phyloP scores from a whole-genome alignment of 2,329 filamentous ascomycete species.

The Neonectria sp. region DNA sequence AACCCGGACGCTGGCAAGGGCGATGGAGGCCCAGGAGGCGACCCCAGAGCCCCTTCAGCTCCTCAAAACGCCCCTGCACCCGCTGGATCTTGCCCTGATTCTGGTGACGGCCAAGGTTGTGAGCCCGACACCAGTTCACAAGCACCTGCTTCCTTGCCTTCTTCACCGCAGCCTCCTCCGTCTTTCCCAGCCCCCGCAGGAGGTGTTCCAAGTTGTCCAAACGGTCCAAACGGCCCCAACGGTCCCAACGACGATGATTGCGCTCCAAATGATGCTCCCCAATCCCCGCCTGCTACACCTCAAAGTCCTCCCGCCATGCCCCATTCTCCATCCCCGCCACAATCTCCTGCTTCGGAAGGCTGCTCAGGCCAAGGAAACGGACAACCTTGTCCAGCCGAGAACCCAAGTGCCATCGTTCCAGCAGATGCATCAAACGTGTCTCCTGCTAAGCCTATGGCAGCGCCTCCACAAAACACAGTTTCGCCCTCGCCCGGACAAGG shows the following conservation, averaged over 20 bases:
- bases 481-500: not conserved
- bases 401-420: not conserved
- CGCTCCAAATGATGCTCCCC: not conserved
- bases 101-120: not conserved
- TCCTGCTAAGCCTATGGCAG: not conserved
- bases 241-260: not conserved
- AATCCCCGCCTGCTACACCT: not conserved
- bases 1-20: not conserved
- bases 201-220: not conserved
- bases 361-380: not conserved
- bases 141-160: not conserved
- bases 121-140: not conserved
- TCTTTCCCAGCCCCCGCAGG: not conserved
- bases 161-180: slow-evolving; percentile 3
- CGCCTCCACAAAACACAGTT: not conserved
- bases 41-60: not conserved
- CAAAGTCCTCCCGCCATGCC: not conserved
- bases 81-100: not conserved
- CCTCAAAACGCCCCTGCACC: not conserved
- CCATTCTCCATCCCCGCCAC: not conserved
- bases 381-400: not conserved
- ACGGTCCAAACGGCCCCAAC: not conserved
- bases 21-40: not conserved
- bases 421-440: not conserved
- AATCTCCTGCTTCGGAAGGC: not conserved